A percentile compares a stretch with the other conserved stretches of the same genome.
These are phyloP conservation scores for Lachnellula subtilissima DNA, from an alignment of 2,329 filamentous ascomycete species.

Conservation along the genomic window DNA sequence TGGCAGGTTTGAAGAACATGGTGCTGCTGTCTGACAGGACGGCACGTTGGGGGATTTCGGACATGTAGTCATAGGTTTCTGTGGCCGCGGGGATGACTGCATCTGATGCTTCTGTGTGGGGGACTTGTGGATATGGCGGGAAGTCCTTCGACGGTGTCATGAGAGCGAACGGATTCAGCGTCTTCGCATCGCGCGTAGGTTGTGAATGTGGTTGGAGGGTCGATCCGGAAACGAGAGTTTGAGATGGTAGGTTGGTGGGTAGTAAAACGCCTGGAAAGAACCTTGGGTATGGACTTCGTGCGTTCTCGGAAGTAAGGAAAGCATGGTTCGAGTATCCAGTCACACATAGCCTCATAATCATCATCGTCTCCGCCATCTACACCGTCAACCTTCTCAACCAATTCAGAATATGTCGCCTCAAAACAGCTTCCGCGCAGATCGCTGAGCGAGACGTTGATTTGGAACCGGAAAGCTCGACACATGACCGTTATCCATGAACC, in stretches of 20 bases:
- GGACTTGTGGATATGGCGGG: conserved; percentile 6
- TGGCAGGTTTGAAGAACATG: conserved; percentile 9
- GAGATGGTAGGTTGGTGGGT: conserved; percentile 12
- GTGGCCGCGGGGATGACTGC: background rate
- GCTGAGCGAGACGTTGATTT: conserved; percentile 9
- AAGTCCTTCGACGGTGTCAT: conserved; percentile 11
- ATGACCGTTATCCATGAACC: conserved; percentile 10
- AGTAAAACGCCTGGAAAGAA: conserved; percentile 13
- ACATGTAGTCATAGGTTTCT: conserved; percentile 5
- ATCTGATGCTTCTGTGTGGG: conserved; percentile 4
- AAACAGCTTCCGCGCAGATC: conserved; percentile 8
- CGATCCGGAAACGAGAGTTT: conserved; percentile 10
- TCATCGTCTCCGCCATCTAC: conserved; percentile 11
- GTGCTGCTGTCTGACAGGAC: conserved; percentile 4
- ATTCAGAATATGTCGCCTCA: conserved; percentile 7
- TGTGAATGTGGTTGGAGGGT: conserved; percentile 3
- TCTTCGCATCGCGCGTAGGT: conserved; percentile 8
- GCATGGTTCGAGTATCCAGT: conserved; percentile 13
- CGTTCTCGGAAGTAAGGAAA: conserved; percentile 13
- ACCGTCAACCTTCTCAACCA: conserved; percentile 3
- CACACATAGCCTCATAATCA: conserved; percentile 9
- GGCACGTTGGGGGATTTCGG: conserved; percentile 10
- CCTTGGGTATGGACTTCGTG: conserved; percentile 5
- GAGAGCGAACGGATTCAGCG: conserved; percentile 11
- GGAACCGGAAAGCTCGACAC: conserved; percentile 8